Base-by-base conservation (phyloP, 768 basidiomycete species). In the Sutorius australiensis region DNA sequence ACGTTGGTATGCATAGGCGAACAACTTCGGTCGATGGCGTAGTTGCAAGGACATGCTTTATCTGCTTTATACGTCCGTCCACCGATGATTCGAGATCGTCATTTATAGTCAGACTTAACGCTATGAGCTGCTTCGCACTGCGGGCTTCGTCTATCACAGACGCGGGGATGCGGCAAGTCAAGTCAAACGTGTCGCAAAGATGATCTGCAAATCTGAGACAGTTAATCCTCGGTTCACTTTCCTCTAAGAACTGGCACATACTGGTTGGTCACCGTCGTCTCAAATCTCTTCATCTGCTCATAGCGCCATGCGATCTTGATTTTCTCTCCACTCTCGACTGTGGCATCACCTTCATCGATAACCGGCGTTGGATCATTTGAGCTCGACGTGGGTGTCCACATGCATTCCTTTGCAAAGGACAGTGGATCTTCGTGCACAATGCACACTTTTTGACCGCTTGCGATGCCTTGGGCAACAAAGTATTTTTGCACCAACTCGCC, bases 251-350 rank as follows among this genome's bases (percentile, higher is more conserved):
- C 66, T 63, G 14, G 17, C 53, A 80, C 82, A 67, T 77, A 80
- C 77, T 72, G 71, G 57, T 72, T 71, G 41, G 75, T 66, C 19
- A 93, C 84, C 3, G 91, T 92, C 5, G 94, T 97, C 72, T 91
- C 82, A 68, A 97, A 95, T 71, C 78, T 85, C 72, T 87, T 90
- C 89, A 98, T 89, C 52, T 85, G 80, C 63, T 92, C 92, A 70
- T 99, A 99, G 65, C 97, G 80, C 91, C 97, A 99, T 30, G 97
- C 97, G 61, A 99, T 98, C 74, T 89, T 95, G 58, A 95, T 88
- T 61, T 83, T 84, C 27, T 82, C 76, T 38, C 73, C 78, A 33
- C 61, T 65, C 58, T 76, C 76, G 12, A 65, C 64, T n/a, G 57
- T 4, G 24, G 24, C 58, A 32, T 59, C 62, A 30, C 53, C 62